phyloP scores from a whole-genome alignment of 1,139 yeast genomes.

The Yamadazyma diddensiae region DNA sequence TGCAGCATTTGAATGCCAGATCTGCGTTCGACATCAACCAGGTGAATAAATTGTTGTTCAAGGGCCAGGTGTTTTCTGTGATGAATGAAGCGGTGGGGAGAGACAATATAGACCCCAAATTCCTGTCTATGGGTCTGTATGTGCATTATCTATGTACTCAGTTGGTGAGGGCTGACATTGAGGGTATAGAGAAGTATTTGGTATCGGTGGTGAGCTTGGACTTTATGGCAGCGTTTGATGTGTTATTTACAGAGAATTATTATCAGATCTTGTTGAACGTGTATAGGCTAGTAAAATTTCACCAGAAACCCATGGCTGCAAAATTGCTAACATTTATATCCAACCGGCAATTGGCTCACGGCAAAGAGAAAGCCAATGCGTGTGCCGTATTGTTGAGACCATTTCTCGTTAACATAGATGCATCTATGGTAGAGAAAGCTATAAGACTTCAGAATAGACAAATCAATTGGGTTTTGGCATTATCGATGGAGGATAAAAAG shows the following conservation, averaged over 20 bases:
- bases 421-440: background rate
- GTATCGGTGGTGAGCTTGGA: constrained; percentile 15
- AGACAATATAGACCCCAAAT: constrained; percentile 9
- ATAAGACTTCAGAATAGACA: constrained; percentile 4
- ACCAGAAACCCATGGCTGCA: constrained; percentile 3
- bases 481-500: constrained; percentile 1
- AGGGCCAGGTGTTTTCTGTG: constrained; percentile 25
- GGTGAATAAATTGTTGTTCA: constrained; percentile 36
- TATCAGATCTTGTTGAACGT: constrained; percentile 11
- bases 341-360: constrained; percentile 2
- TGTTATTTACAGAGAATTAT: constrained; percentile 18
- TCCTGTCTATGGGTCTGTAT: constrained; percentile 22
- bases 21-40: constrained; percentile 24
- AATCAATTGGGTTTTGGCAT: constrained; percentile 4
- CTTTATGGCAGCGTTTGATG: constrained; percentile 18
- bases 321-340: constrained; percentile 3
- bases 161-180: constrained; percentile 11
- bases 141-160: constrained; percentile 19
- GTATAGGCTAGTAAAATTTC: background rate
- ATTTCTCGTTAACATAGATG: background rate
- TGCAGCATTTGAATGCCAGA: constrained; percentile 11
- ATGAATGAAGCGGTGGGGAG: constrained; percentile 21
- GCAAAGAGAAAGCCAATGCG: constrained; percentile 5
- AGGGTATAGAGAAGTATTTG: constrained; percentile 20
- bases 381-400: constrained; percentile 1